These are phyloP conservation scores for Pseudogymnoascus sp. DNA, from an alignment of 2,329 filamentous ascomycete genomes.

Conservation along the genomic window DNA sequence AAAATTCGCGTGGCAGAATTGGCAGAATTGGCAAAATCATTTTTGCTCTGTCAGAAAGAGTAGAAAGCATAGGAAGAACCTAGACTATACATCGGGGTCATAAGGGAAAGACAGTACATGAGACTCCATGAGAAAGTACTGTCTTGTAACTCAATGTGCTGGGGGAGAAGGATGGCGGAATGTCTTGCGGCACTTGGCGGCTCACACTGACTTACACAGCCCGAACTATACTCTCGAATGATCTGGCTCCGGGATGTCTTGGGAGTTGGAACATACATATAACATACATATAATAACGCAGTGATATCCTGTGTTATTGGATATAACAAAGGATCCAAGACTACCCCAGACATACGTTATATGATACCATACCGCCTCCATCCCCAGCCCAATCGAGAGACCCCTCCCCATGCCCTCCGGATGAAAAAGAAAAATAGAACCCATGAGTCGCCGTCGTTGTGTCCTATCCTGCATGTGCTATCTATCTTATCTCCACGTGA, in stretches of 20 bases:
- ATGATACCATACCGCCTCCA: conserved; percentile 4
- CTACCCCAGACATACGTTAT: neutral
- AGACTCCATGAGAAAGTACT: neutral
- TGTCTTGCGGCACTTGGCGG: neutral
- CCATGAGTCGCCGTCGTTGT: neutral
- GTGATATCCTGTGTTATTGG: neutral
- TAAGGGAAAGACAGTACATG: neutral
- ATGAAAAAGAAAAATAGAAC: neutral
- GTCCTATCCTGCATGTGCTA: neutral
- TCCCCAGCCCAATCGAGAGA: neutral
- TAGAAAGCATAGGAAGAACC: neutral
- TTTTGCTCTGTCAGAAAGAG: neutral
- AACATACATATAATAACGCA: neutral
- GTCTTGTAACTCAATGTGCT: neutral
- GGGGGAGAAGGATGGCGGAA: neutral
- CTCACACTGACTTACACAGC: neutral
- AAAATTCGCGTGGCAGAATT: neutral
- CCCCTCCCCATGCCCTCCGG: neutral
- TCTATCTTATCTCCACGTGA: neutral
- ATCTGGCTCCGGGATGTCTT: neutral
- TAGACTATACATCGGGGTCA: neutral
- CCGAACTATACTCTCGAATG: neutral
- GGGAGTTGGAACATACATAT: neutral
- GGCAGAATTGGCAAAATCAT: neutral
- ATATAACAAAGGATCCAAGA: neutral